phyloP scores from a whole-genome alignment of 2,329 filamentous ascomycete genomes.

The Sordariomycetes sp. region DNA sequence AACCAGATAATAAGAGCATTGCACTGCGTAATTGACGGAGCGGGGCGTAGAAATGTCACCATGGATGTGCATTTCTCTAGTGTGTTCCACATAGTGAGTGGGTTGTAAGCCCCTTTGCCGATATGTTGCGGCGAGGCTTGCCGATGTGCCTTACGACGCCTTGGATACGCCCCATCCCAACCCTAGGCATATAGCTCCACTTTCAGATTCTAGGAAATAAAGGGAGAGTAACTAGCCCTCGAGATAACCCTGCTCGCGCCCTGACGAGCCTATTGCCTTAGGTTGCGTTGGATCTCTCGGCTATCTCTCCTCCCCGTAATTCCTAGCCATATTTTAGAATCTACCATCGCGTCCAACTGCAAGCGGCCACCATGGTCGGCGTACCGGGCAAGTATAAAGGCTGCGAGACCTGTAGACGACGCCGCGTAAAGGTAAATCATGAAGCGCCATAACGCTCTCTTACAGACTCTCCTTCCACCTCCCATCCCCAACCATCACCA shows the following conservation, averaged over 20 bases:
- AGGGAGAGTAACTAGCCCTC: no score
- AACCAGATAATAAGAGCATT: no score
- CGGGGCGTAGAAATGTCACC: no score
- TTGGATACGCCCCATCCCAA: not conserved
- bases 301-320: no score
- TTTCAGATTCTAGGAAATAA: no score
- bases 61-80: no score
- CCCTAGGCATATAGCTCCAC: not conserved
- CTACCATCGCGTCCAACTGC: no score
- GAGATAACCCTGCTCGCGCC: no score
- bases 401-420: conserved; percentile 45
- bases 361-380: conserved; percentile 36
- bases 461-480: not conserved
- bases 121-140: not conserved
- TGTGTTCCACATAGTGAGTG: not conserved
- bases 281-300: no score
- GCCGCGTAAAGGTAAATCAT: conserved; percentile 40
- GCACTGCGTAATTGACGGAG: no score
- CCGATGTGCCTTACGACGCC: not conserved
- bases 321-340: no score
- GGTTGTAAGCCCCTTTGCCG: not conserved
- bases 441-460: not conserved
- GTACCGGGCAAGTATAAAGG: conserved; percentile 52
- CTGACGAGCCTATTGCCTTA: no score
- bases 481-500: not conserved